A percentile compares a stretch with the other conserved stretches of the same genome.
Evolutionary conservation across 2,329 filamentous ascomycete genomes (phyloP).

Genomic region (Exutisphaerella laricina): DNA sequence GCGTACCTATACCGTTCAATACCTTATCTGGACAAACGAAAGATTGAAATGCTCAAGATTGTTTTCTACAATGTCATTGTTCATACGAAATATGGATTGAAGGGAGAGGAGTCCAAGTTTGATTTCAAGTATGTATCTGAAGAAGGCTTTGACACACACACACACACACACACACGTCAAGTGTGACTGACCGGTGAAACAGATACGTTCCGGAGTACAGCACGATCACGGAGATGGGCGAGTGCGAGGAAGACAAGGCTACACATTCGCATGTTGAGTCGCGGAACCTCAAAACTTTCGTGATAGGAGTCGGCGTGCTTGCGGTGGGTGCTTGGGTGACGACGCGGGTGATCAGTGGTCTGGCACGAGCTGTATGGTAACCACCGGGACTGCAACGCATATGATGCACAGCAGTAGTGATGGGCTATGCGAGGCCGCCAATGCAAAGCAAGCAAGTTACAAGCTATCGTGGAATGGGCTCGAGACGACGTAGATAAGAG

Average conservation of each 20-base stretch:
- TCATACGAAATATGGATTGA: slow-evolving; percentile 60
- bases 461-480: no score
- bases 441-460: no score
- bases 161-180: no score
- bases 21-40: slow-evolving; percentile 45
- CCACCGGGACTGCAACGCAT: no score
- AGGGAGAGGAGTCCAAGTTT: slow-evolving; percentile 56
- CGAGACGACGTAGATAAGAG: no score
- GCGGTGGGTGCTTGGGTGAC: slow-evolving; percentile 20
- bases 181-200: no score
- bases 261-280: slow-evolving; percentile 40
- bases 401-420: no score
- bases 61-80: slow-evolving; percentile 57
- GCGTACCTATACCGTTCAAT: slow-evolving; percentile 50
- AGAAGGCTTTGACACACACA: no score
- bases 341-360: slow-evolving; percentile 18
- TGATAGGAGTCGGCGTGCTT: slow-evolving; percentile 33
- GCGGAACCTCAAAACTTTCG: slow-evolving; percentile 44
- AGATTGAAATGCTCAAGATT: slow-evolving; percentile 48
- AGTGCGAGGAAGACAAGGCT: slow-evolving; percentile 37
- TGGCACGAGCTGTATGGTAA: slow-evolving; percentile 8
- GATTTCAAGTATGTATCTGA: no score
- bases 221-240: slow-evolving; percentile 46
- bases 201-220: slow-evolving; percentile 13
- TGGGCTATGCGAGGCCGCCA: no score